Evolutionary conservation across 148 eudicot species (phyloP).

Genomic region (Nepenthes mirabilis): DNA sequence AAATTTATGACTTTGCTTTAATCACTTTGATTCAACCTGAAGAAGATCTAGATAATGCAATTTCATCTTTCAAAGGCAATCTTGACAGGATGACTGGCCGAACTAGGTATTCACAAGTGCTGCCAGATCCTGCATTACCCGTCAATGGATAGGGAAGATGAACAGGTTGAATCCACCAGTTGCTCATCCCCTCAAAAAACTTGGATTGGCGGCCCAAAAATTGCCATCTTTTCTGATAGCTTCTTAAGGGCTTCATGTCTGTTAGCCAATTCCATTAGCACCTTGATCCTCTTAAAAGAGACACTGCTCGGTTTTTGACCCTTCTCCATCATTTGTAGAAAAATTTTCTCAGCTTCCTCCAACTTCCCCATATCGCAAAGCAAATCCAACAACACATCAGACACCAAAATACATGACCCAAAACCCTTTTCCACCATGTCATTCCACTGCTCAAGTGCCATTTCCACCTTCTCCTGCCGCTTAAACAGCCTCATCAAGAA

Average conservation of each 20-base stretch:
- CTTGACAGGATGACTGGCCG: background rate
- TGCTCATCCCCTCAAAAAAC: conserved; percentile 11
- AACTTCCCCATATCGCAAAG: conserved; percentile 72
- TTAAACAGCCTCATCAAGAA: conserved; percentile 53
- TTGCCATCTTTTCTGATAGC: conserved; percentile 49
- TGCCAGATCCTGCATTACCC: background rate
- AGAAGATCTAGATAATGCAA: background rate
- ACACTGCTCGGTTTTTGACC: conserved; percentile 78
- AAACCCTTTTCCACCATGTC: conserved; percentile 88
- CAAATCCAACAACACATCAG: conserved; percentile 77
- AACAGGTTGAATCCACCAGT: background rate
- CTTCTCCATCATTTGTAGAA: conserved; percentile 80
- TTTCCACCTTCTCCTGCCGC: conserved; percentile 69
- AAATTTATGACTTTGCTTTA: too few species aligned
- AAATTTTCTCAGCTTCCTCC: conserved; percentile 65
- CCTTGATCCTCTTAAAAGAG: conserved; percentile 73
- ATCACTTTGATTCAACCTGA: too few species aligned
- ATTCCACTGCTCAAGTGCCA: conserved; percentile 84
- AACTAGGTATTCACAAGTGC: background rate
- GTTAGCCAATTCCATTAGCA: conserved; percentile 84
- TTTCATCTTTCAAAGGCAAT: background rate
- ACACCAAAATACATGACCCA: conserved; percentile 61
- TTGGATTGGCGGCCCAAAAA: conserved; percentile 29
- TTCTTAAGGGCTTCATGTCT: conserved; percentile 36
- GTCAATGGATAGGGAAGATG: background rate